These are phyloP conservation scores for Leishmania tarentolae DNA, from an alignment of 208 protist genomes.

Conservation along the genomic window DNA sequence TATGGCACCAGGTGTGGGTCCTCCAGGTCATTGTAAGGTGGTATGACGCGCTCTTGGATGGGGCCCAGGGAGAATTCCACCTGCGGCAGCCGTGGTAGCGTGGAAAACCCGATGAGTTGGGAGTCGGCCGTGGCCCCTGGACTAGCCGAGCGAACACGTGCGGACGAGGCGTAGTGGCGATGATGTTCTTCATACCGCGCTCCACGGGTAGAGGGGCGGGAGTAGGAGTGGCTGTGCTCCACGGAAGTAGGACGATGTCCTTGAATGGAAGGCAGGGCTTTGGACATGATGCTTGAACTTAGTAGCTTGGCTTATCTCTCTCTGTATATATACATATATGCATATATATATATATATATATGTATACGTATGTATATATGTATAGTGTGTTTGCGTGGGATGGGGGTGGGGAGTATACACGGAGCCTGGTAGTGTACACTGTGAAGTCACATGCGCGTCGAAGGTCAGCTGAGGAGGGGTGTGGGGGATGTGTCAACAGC, in stretches of 20 bases:
- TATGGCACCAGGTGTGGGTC: constrained; percentile 78
- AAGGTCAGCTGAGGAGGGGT: neutral
- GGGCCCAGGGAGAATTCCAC: constrained; percentile 80
- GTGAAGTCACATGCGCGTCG: neutral
- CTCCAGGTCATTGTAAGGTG: constrained; percentile 85
- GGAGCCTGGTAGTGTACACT: neutral
- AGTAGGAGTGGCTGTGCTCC: constrained; percentile 28
- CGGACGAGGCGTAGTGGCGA: constrained; percentile 19
- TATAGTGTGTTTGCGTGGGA: neutral
- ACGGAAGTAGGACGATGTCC: constrained; percentile 9
- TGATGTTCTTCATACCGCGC: constrained; percentile 4
- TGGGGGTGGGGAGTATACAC: neutral
- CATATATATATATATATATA: neutral
- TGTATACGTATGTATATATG: neutral
- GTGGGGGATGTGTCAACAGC: neutral
- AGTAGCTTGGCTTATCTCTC: no score
- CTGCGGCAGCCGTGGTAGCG: constrained; percentile 41
- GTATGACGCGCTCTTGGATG: constrained; percentile 63
- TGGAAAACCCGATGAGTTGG: constrained; percentile 7
- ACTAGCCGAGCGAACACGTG: constrained; percentile 6
- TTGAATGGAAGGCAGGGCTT: constrained; percentile 45
- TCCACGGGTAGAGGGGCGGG: constrained; percentile 5
- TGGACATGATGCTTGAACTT: constrained; percentile 37
- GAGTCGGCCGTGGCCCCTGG: constrained; percentile 7
- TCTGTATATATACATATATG: neutral